phyloP scores from a whole-genome alignment of 2,329 filamentous ascomycete genomes.

The Colletotrichum eremochloae region DNA sequence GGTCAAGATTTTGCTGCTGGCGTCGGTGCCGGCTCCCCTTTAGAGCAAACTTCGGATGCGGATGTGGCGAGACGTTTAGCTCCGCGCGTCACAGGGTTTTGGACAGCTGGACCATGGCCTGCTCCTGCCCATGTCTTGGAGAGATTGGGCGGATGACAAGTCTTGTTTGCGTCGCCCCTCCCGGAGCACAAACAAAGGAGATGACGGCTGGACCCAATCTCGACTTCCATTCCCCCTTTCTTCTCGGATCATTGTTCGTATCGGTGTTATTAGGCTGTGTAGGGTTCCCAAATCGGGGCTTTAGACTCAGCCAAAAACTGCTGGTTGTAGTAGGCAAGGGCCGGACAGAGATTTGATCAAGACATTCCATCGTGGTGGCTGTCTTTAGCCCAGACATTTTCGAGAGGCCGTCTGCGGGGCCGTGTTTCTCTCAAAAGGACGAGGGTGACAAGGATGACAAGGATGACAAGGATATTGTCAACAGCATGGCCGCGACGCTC shows the following conservation, averaged over 20 bases:
- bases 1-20: conserved; percentile 2
- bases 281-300: not conserved
- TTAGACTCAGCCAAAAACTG: not conserved
- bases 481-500: too few relatives aligned
- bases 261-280: not conserved
- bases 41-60: conserved; percentile 12
- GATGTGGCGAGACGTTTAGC: conserved; percentile 18
- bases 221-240: not conserved
- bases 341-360: not conserved
- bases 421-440: not conserved
- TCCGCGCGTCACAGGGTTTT: conserved; percentile 3
- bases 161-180: conserved; percentile 26
- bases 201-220: not conserved
- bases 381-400: not conserved
- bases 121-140: conserved; percentile 8
- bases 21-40: not conserved
- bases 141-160: conserved; percentile 21
- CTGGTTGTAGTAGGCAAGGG: not conserved
- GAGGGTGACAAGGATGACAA: conserved; percentile 4
- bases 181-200: conserved; percentile 20
- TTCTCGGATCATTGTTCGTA: not conserved
- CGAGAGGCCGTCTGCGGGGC: not conserved
- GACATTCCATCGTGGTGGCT: not conserved
- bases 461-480: not conserved
- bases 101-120: not conserved